These are phyloP conservation scores for Lachancea cidri DNA, from an alignment of 805 yeast genomes.

Conservation along the genomic window DNA sequence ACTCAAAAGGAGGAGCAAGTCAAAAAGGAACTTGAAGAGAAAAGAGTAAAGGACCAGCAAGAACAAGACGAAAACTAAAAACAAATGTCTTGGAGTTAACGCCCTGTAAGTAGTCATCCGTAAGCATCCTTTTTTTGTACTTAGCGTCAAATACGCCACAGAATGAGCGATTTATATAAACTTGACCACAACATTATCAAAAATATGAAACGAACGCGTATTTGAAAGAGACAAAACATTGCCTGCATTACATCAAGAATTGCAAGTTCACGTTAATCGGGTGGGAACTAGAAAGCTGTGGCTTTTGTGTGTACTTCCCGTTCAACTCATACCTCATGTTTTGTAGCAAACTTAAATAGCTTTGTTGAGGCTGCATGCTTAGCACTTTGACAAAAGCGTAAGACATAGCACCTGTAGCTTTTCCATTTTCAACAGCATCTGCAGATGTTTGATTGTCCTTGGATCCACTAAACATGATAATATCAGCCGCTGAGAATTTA, in stretches of 20 bases:
- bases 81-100: conserved; percentile 1
- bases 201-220: no score
- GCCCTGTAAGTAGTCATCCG: conserved; percentile 7
- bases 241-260: conserved; percentile 45
- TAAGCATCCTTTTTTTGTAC: not conserved
- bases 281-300: conserved; percentile 76
- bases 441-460: conserved; percentile 82
- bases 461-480: conserved; percentile 72
- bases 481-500: conserved; percentile 73
- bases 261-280: conserved; percentile 63
- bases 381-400: conserved; percentile 69
- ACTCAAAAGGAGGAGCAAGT: conserved; percentile 41
- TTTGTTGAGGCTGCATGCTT: conserved; percentile 55
- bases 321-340: conserved; percentile 60
- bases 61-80: conserved; percentile 15
- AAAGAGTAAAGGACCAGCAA: conserved; percentile 28
- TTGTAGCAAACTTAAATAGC: conserved; percentile 63
- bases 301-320: conserved; percentile 71
- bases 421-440: conserved; percentile 68
- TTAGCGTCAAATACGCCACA: conserved; percentile 1
- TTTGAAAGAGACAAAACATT: no score
- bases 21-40: conserved; percentile 29
- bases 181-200: not conserved
- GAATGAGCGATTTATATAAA: not conserved
- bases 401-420: conserved; percentile 80